Conservation (phyloP, 83 land plant genomes). For the Thuja plicata region DNA sequence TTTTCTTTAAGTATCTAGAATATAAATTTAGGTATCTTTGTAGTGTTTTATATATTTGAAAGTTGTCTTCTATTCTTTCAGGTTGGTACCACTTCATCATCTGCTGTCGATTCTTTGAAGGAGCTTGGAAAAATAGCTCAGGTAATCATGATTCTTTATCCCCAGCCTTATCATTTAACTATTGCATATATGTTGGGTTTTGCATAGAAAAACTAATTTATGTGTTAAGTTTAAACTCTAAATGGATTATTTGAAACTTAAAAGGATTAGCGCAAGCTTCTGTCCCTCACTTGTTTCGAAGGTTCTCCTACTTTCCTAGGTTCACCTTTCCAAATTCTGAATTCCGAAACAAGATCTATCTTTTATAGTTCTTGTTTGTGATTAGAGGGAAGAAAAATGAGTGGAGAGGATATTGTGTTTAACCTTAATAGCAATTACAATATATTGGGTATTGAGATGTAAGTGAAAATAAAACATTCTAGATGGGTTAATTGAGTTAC, state of each 20-base stretch:
- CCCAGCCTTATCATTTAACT: background rate
- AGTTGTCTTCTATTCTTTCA: slow-evolving; percentile 23
- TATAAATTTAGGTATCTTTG: background rate
- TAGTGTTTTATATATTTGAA: background rate
- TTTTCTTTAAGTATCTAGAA: background rate
- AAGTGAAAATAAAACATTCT: no score
- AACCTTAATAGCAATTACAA: no score
- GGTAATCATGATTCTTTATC: slow-evolving; percentile 32
- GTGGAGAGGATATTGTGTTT: no score
- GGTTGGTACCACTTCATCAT: slow-evolving; percentile 91
- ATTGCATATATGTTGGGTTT: background rate
- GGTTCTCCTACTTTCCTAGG: no score
- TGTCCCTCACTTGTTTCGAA: no score
- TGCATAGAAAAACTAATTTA: background rate
- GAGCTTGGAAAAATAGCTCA: slow-evolving; percentile 67
- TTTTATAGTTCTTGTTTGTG: no score
- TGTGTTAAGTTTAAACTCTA: background rate
- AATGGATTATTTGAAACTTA: background rate
- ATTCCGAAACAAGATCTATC: no score
- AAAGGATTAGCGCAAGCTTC: background rate
- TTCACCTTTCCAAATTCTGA: no score
- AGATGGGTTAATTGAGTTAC: no score
- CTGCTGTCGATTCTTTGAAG: slow-evolving; percentile 80
- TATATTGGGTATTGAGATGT: no score
- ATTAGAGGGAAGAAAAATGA: no score